These are phyloP conservation scores for Zelopaecilomyces penicillatus DNA, from an alignment of 2,329 filamentous ascomycete genomes.

Conservation along the genomic window DNA sequence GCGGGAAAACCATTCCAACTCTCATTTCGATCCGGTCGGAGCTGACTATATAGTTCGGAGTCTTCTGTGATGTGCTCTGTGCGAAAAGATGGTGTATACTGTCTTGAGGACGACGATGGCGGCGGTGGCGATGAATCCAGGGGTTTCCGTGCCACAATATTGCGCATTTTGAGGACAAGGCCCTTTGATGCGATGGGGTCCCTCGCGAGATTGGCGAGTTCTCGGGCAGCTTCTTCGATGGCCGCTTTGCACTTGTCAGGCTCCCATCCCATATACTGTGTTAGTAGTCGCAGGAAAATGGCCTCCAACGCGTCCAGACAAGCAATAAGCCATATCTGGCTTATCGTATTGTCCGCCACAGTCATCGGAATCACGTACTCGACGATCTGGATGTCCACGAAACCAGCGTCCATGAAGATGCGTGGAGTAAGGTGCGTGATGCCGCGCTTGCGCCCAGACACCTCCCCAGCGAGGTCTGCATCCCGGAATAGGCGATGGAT, in stretches of 20 bases:
- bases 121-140: conserved; percentile 15
- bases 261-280: conserved; percentile 44
- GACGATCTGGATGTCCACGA: conserved; percentile 40
- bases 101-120: not conserved
- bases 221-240: conserved; percentile 39
- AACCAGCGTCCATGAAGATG: conserved; percentile 39
- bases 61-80: conserved; percentile 5
- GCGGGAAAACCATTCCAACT: too few relatives aligned
- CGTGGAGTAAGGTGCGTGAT: conserved; percentile 37
- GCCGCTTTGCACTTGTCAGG: conserved; percentile 37
- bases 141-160: conserved; percentile 44
- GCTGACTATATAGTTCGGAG: too few relatives aligned
- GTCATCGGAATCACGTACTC: conserved; percentile 42
- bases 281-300: conserved; percentile 40
- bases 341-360: conserved; percentile 35
- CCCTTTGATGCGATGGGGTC: conserved; percentile 33
- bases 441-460: conserved; percentile 37
- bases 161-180: conserved; percentile 39
- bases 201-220: conserved; percentile 41
- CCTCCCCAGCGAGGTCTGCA: conserved; percentile 33
- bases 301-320: conserved; percentile 44
- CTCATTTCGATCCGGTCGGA: too few relatives aligned
- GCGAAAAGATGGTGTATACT: not conserved
- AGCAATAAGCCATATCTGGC: conserved; percentile 46
- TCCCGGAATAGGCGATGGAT: conserved; percentile 34